Evolutionary conservation across 257 asterid species (phyloP).

Genomic region (Nicotiana otophora): DNA sequence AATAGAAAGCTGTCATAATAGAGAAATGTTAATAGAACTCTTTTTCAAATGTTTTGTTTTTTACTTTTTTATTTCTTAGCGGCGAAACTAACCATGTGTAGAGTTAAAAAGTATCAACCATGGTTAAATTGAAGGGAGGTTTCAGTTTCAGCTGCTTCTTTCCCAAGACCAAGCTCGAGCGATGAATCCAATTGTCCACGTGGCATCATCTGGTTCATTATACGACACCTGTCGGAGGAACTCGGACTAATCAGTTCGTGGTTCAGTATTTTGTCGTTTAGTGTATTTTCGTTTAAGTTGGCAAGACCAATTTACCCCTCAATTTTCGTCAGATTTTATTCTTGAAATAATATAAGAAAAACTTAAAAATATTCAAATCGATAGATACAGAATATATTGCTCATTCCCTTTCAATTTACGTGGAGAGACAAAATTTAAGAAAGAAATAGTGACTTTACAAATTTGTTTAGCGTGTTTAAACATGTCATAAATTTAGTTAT

Average conservation of each 20-base stretch:
- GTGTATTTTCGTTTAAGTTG: background rate
- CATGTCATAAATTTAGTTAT: too few relatives aligned
- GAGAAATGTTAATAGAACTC: background rate
- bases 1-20: conserved; percentile 19
- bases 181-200: conserved; percentile 45
- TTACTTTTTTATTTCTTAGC: background rate
- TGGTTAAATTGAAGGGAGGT: conserved; percentile 14
- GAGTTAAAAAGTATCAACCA: conserved; percentile 16
- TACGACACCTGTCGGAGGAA: conserved; percentile 58
- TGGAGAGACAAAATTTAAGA: too few relatives aligned
- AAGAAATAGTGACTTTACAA: too few relatives aligned
- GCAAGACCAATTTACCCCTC: too few relatives aligned
- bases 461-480: too few relatives aligned
- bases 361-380: too few relatives aligned
- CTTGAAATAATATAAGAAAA: too few relatives aligned
- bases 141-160: background rate
- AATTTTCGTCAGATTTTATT: too few relatives aligned
- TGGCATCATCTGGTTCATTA: conserved; percentile 29
- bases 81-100: background rate
- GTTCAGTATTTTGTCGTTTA: conserved; percentile 41
- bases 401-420: too few relatives aligned
- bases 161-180: conserved; percentile 13
- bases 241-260: conserved; percentile 25
- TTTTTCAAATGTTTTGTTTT: conserved; percentile 24
- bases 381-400: too few relatives aligned